Conservation (phyloP, 345 rosid species). For the Pistacia atlantica region DNA sequence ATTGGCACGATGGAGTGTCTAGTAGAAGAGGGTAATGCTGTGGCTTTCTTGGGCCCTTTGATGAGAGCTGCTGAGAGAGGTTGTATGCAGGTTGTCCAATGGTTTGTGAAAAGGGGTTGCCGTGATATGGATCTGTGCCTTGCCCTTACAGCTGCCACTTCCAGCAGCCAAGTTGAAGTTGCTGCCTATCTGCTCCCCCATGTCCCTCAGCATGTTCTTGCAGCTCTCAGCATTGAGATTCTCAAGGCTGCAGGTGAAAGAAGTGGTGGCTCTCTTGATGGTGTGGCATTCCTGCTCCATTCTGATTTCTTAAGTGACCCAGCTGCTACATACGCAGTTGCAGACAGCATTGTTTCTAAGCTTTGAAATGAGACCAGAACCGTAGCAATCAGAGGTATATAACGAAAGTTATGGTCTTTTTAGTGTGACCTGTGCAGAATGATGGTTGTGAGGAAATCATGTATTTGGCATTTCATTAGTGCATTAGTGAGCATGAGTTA, state of each 20-base stretch:
- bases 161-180: slow-evolving; percentile 82
- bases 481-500: too few species aligned
- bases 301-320: slow-evolving; percentile 89
- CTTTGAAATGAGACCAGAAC: too few species aligned
- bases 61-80: slow-evolving; percentile 99
- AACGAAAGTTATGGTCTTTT: too few species aligned
- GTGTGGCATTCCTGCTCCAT: slow-evolving; percentile 87
- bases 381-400: too few species aligned
- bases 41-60: slow-evolving; percentile 87
- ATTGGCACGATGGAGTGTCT: slow-evolving; percentile 96
- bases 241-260: slow-evolving; percentile 96
- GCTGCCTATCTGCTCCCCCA: slow-evolving; percentile 90
- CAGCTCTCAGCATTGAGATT: slow-evolving; percentile 90
- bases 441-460: too few species aligned
- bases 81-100: slow-evolving; percentile 89
- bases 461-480: too few species aligned
- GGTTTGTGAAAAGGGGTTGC: slow-evolving; percentile 91
- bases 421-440: too few species aligned
- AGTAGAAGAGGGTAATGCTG: slow-evolving; percentile 95
- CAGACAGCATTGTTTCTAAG: slow-evolving; percentile 57
- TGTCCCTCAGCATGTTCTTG: slow-evolving; percentile 84
- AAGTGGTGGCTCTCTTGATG: slow-evolving; percentile 85
- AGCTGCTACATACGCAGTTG: slow-evolving; percentile 77
- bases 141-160: slow-evolving; percentile 93
- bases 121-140: slow-evolving; percentile 96